phyloP scores from a whole-genome alignment of 2,329 filamentous ascomycete genomes.

The Fusarium austroafricanum region DNA sequence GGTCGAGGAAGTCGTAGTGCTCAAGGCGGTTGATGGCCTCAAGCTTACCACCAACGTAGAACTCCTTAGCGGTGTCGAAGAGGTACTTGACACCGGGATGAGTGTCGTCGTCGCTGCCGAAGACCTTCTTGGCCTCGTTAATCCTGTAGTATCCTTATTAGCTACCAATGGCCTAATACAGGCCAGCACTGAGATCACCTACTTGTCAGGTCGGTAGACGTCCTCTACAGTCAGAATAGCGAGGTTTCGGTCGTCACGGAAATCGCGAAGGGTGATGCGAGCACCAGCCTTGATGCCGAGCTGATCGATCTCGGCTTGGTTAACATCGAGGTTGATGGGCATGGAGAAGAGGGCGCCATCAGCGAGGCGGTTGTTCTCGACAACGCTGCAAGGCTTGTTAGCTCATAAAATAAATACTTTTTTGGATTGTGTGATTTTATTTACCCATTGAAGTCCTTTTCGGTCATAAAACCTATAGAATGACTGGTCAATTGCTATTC shows the following conservation, averaged over 20 bases:
- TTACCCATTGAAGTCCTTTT: conserved; percentile 96
- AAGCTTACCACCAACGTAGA: conserved; percentile 95
- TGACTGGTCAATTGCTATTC: conserved; percentile 26
- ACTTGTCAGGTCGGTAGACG: conserved; percentile 96
- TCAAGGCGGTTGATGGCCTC: conserved; percentile 94
- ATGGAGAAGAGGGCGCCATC: conserved; percentile 95
- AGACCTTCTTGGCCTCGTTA: conserved; percentile 93
- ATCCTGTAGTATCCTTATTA: conserved; percentile 63
- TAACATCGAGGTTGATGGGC: conserved; percentile 93
- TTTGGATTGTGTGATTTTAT: conserved; percentile 40
- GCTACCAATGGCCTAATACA: conserved; percentile 1
- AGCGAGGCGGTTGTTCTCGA: conserved; percentile 85
- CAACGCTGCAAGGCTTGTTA: conserved; percentile 73
- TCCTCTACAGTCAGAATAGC: conserved; percentile 97
- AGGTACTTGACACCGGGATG: conserved; percentile 96
- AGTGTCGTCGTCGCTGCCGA: conserved; percentile 88
- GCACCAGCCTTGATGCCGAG: conserved; percentile 81
- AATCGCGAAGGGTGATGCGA: conserved; percentile 89
- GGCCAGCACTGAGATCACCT: conserved; percentile 52
- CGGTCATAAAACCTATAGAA: conserved; percentile 87
- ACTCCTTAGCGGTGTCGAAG: conserved; percentile 82
- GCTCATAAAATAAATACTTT: neutral
- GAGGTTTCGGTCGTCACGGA: conserved; percentile 94
- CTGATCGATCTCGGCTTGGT: conserved; percentile 78
- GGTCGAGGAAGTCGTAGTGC: conserved; percentile 98